Conservation (phyloP, 2,329 filamentous ascomycete genomes). For the Alternaria arborescens region DNA sequence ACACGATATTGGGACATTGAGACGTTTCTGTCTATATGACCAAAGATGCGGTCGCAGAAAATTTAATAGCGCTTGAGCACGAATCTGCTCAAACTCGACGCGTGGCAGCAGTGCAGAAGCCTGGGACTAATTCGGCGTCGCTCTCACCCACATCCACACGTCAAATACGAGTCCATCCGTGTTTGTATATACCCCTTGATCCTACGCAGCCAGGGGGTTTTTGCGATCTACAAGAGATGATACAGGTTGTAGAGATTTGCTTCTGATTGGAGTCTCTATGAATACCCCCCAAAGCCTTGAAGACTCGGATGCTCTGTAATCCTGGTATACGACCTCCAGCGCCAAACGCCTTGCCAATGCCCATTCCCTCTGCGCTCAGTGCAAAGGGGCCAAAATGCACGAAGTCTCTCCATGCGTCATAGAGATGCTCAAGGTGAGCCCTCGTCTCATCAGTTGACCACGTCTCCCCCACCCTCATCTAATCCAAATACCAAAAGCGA, state of each 20-base stretch:
- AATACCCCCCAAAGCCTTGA: not conserved
- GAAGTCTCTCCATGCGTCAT: not conserved
- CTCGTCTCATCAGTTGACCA: not conserved
- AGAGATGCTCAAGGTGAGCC: not conserved
- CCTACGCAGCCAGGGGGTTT: not conserved
- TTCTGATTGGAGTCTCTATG: not conserved
- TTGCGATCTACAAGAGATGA: not conserved
- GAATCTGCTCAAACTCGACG: not conserved
- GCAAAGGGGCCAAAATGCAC: not conserved
- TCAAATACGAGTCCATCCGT: not conserved
- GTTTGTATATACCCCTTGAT: not conserved
- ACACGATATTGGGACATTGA: not conserved
- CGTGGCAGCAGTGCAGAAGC: not conserved
- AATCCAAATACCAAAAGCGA: slow-evolving; percentile 1
- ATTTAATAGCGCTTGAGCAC: not conserved
- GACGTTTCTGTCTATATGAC: not conserved
- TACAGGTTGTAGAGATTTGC: not conserved
- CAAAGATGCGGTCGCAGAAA: not conserved
- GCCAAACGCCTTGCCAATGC: slow-evolving; percentile 7
- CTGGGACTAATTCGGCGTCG: not conserved
- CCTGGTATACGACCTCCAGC: not conserved
- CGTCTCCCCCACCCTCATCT: not conserved
- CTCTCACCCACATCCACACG: not conserved
- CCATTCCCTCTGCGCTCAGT: not conserved
- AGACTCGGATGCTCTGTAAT: not conserved